Percentiles rank a stretch among this genome's conserved stretches.
Evolutionary conservation across 441 rosid species (phyloP).

Genomic region (Syzygium syzygioides): DNA sequence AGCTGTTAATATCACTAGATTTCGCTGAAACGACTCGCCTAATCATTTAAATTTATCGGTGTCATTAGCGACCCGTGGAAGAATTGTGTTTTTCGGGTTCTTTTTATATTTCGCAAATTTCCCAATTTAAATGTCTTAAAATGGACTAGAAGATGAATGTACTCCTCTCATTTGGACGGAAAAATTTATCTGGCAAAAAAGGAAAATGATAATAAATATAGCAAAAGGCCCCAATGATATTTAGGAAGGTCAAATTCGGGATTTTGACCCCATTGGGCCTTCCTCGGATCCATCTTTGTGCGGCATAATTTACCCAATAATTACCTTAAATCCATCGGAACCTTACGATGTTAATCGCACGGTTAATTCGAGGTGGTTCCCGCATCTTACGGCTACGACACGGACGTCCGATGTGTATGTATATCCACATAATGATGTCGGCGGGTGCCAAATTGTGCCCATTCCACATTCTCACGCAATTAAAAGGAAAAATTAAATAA

Average conservation of each 20-base stretch:
- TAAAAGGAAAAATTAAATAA: background rate
- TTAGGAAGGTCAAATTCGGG: background rate
- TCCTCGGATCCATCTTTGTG: background rate
- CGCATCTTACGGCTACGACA: background rate
- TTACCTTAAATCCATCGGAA: background rate
- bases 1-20: background rate
- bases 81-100: background rate
- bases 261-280: background rate
- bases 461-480: background rate
- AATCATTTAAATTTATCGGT: background rate
- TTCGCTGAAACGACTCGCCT: background rate
- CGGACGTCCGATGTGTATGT: background rate
- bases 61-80: background rate
- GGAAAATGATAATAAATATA: background rate
- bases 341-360: background rate
- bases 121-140: background rate
- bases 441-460: background rate
- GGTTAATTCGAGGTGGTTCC: background rate
- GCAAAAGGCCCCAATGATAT: background rate
- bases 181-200: background rate
- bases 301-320: background rate
- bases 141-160: background rate
- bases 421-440: background rate
- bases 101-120: background rate
- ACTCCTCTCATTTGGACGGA: background rate